Evolutionary conservation across 495 filamentous ascomycete genomes (phyloP).

Genomic region (Margaritispora aquatica): DNA sequence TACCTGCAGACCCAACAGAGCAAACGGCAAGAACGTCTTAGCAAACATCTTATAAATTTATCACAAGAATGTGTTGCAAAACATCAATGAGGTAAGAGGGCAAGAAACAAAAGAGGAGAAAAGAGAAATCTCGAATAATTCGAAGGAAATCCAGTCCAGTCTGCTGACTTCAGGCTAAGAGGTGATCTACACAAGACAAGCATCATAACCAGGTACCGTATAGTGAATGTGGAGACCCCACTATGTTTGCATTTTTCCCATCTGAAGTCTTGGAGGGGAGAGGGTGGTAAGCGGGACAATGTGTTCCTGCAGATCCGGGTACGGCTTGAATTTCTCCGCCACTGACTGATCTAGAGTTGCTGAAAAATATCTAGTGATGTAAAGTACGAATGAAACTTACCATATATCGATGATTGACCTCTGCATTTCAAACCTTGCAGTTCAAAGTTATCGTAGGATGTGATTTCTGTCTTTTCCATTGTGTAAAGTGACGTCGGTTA

Average conservation of each 20-base stretch:
- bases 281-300: neutral
- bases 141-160: neutral
- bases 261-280: neutral
- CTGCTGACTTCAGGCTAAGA: neutral
- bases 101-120: too few relatives aligned
- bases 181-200: neutral
- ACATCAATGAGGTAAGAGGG: neutral
- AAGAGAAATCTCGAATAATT: neutral
- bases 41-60: neutral
- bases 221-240: neutral
- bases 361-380: neutral
- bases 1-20: neutral
- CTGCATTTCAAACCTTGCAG: too few relatives aligned
- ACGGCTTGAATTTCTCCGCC: neutral
- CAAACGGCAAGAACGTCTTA: neutral
- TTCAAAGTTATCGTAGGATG: too few relatives aligned
- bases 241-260: too few relatives aligned
- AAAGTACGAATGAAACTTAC: neutral
- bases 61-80: neutral
- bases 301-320: neutral
- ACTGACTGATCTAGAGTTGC: neutral
- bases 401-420: too few relatives aligned
- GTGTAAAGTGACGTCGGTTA: too few relatives aligned
- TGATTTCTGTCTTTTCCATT: too few relatives aligned
- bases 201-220: neutral